phyloP scores from a whole-genome alignment of 2,329 filamentous ascomycete genomes.

The Fusarium miscanthi region DNA sequence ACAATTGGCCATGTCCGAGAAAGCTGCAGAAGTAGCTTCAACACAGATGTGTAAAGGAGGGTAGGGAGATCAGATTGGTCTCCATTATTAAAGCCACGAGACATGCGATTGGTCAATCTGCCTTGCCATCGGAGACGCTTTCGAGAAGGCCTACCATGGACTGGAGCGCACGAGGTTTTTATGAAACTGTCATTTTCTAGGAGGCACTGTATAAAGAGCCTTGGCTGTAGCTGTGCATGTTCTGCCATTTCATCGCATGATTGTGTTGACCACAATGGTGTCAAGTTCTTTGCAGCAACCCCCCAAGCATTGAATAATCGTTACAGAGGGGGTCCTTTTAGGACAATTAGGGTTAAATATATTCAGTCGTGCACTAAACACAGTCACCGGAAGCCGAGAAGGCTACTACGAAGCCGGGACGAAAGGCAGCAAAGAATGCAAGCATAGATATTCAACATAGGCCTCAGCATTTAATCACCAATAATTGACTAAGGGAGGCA shows the following conservation, averaged over 20 bases:
- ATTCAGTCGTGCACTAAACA: too few species aligned
- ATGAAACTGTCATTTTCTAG: neutral
- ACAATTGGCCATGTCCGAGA: neutral
- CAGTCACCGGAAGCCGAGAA: too few species aligned
- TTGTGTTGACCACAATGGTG: neutral
- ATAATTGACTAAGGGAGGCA: too few species aligned
- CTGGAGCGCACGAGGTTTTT: fast-evolving
- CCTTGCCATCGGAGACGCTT: fast-evolving
- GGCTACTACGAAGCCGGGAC: too few species aligned
- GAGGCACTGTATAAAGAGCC: fast-evolving
- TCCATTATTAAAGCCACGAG: neutral
- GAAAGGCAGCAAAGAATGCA: too few species aligned
- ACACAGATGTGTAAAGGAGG: neutral
- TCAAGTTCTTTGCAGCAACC: too few species aligned
- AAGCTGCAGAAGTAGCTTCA: neutral
- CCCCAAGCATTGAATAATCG: too few species aligned
- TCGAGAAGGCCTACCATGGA: fast-evolving
- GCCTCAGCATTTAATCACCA: too few species aligned
- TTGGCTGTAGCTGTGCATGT: fast-evolving
- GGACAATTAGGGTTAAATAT: too few species aligned
- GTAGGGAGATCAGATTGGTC: neutral
- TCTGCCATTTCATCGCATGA: fast-evolving
- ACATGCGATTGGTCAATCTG: fast-evolving
- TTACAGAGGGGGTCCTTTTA: too few species aligned
- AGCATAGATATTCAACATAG: too few species aligned